A percentile compares a stretch with the other conserved stretches of the same genome.
Evolutionary conservation across 148 eudicot genomes (phyloP).

Genomic region (Tetragonia tetragonoides): DNA sequence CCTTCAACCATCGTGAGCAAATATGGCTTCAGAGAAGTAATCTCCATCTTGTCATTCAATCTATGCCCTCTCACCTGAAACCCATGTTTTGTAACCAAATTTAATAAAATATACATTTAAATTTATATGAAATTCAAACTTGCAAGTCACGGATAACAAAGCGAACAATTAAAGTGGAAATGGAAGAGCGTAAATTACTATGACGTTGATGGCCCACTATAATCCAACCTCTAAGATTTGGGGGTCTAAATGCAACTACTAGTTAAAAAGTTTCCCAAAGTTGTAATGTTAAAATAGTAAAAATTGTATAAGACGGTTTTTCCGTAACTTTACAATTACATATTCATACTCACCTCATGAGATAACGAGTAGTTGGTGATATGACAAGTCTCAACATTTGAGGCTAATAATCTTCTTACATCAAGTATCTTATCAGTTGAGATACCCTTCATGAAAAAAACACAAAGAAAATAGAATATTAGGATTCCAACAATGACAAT

Average conservation of each 20-base stretch:
- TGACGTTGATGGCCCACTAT: too few relatives aligned
- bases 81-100: neutral
- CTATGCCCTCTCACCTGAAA: constrained; percentile 73
- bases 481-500: neutral
- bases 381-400: constrained; percentile 86
- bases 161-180: too few relatives aligned
- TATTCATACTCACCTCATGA: constrained; percentile 54
- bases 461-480: neutral
- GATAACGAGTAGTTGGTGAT: constrained; percentile 83
- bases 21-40: constrained; percentile 77
- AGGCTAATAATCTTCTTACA: constrained; percentile 76
- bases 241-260: too few relatives aligned
- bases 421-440: constrained; percentile 89
- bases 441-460: constrained; percentile 54
- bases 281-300: too few relatives aligned
- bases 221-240: too few relatives aligned
- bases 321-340: too few relatives aligned
- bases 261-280: too few relatives aligned
- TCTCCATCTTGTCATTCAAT: constrained; percentile 70
- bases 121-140: neutral
- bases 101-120: neutral
- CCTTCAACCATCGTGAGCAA: constrained; percentile 93
- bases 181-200: too few relatives aligned
- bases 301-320: too few relatives aligned
- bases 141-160: neutral